Percentiles rank a stretch among this genome's conserved stretches.
phyloP scores from a whole-genome alignment of 2,329 filamentous ascomycete genomes.

The Penicillium psychrosexuale region DNA sequence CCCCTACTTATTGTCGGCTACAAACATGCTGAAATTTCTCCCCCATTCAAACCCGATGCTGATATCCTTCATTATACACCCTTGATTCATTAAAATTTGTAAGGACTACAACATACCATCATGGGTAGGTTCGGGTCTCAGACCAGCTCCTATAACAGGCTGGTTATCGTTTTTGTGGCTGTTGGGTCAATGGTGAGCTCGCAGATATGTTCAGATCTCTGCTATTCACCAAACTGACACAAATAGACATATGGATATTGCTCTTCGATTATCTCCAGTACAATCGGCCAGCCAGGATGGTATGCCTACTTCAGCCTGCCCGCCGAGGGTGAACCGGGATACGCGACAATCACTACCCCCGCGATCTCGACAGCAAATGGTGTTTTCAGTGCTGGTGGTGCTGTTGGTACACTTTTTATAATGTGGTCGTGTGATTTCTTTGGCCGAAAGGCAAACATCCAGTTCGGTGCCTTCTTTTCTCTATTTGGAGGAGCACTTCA shows the following conservation, averaged over 20 bases:
- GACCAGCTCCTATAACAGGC: slow-evolving; percentile 39
- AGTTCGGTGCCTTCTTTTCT: slow-evolving; percentile 45
- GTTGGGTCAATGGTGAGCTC: slow-evolving; percentile 40
- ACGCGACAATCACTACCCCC: slow-evolving; percentile 46
- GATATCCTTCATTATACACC: slow-evolving; percentile 1
- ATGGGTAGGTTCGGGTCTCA: slow-evolving; percentile 36
- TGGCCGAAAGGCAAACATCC: slow-evolving; percentile 48
- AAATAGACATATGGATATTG: slow-evolving; percentile 52
- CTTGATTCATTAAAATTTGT: neutral
- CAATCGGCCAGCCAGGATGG: slow-evolving; percentile 54
- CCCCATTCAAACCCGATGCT: neutral
- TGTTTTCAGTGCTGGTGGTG: slow-evolving; percentile 50
- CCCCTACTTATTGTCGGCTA: neutral
- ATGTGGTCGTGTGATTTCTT: slow-evolving; percentile 50
- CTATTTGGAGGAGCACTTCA: slow-evolving; percentile 50
- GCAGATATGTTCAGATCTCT: neutral
- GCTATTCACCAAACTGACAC: slow-evolving; percentile 1
- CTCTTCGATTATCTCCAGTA: slow-evolving; percentile 51
- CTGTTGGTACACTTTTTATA: slow-evolving; percentile 48
- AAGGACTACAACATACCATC: slow-evolving; percentile 3
- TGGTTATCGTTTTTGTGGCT: slow-evolving; percentile 40
- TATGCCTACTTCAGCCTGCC: slow-evolving; percentile 51
- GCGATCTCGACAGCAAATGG: slow-evolving; percentile 51
- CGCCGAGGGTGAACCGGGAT: slow-evolving; percentile 43
- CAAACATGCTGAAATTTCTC: neutral